Percentiles rank a stretch among this genome's conserved stretches.
Evolutionary conservation across 2,329 filamentous ascomycete genomes (phyloP).

Genomic region (Colletotrichum sp.): DNA sequence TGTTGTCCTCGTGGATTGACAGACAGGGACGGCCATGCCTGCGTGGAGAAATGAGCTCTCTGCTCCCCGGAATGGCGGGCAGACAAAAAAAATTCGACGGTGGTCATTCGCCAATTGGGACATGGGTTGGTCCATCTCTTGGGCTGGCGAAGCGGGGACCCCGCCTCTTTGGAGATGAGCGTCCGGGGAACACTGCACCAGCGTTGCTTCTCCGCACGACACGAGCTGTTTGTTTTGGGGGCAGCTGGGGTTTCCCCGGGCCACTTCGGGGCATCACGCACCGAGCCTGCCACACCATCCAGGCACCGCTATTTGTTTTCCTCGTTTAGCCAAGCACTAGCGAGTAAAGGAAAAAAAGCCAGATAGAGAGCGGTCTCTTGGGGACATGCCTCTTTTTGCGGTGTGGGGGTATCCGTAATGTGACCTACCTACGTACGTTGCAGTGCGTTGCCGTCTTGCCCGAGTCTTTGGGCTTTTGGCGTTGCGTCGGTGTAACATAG

Average conservation of each 20-base stretch:
- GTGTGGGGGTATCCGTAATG: neutral
- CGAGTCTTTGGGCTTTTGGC: neutral
- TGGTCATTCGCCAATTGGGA: neutral
- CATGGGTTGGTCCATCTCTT: neutral
- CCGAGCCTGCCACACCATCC: neutral
- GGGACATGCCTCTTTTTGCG: neutral
- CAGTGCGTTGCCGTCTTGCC: neutral
- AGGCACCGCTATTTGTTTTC: neutral
- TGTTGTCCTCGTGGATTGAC: neutral
- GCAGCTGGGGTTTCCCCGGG: neutral
- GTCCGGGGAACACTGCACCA: neutral
- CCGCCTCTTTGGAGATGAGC: neutral
- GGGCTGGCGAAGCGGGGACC: neutral
- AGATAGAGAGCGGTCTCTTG: neutral
- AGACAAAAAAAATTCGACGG: neutral
- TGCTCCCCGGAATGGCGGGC: neutral
- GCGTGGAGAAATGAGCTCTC: conserved; percentile 2
- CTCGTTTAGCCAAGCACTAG: neutral
- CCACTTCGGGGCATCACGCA: neutral
- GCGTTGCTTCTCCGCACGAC: neutral
- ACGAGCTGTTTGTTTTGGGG: neutral
- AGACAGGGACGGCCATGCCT: neutral
- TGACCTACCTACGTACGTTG: neutral
- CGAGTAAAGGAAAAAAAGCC: neutral
- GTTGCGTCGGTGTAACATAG: conserved; percentile 14